Evolutionary conservation across 371 early-diverging fungal species (phyloP).

Genomic region (Funneliformis caledonium): DNA sequence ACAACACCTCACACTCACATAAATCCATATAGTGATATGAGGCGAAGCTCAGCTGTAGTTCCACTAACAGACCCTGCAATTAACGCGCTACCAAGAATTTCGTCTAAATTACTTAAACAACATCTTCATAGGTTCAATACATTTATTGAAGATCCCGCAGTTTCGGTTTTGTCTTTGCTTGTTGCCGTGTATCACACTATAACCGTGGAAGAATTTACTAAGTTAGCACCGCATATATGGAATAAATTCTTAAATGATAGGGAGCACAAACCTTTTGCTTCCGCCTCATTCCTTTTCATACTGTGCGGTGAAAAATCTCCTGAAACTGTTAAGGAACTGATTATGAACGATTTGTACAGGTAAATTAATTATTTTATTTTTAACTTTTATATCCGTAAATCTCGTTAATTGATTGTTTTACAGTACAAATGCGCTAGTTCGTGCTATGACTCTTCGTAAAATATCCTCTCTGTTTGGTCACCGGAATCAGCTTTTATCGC

Average conservation of each 20-base stretch:
- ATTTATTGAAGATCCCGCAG: constrained; percentile 59
- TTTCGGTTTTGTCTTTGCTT: constrained; percentile 58
- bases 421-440: constrained; percentile 57
- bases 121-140: constrained; percentile 53
- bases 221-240: constrained; percentile 60
- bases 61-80: constrained; percentile 32
- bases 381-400: not conserved
- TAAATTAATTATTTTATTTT: constrained; percentile 25
- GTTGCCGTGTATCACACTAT: constrained; percentile 62
- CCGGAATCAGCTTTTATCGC: constrained; percentile 58
- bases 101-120: constrained; percentile 46
- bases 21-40: constrained; percentile 2
- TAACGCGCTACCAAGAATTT: constrained; percentile 24
- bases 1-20: constrained; percentile 3
- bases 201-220: constrained; percentile 52
- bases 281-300: constrained; percentile 64
- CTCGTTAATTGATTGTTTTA: not conserved
- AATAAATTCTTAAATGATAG: constrained; percentile 56
- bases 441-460: constrained; percentile 42
- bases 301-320: constrained; percentile 68
- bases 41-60: constrained; percentile 9
- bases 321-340: constrained; percentile 51
- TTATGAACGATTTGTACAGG: constrained; percentile 56
- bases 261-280: constrained; percentile 51
- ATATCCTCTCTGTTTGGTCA: constrained; percentile 52